Conservation (phyloP, 306 rosid genomes). For the Bauhinia variegata region DNA sequence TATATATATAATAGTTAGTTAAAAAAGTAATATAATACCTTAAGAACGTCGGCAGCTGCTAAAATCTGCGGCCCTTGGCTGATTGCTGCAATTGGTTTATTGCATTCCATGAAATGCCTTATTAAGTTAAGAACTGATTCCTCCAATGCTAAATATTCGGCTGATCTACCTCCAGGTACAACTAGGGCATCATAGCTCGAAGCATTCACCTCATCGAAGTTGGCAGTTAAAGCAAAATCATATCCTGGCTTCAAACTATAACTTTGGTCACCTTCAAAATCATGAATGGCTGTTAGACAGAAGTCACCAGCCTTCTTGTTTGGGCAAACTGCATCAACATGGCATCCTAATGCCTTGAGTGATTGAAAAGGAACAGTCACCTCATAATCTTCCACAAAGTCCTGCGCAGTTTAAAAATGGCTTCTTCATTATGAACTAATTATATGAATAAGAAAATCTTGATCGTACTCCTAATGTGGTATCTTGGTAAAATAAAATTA, state of each 20-base stretch:
- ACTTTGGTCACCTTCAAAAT: conserved; percentile 92
- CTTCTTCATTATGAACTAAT: conserved; percentile 7
- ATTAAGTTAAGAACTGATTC: conserved; percentile 41
- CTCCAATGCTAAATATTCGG: conserved; percentile 47
- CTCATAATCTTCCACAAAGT: conserved; percentile 92
- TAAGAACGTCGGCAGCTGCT: conserved; percentile 80
- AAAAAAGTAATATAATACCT: conserved; percentile 51
- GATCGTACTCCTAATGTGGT: too few species aligned
- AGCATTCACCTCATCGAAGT: conserved; percentile 55
- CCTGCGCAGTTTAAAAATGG: conserved; percentile 51
- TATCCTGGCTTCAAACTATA: conserved; percentile 84
- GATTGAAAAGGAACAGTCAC: conserved; percentile 80
- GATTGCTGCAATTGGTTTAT: conserved; percentile 55
- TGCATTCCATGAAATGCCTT: conserved; percentile 49
- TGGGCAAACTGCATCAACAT: conserved; percentile 85
- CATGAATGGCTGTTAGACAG: conserved; percentile 82
- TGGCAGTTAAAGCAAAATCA: conserved; percentile 62
- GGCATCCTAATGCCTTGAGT: conserved; percentile 86
- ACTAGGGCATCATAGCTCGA: conserved; percentile 69
- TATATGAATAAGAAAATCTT: too few species aligned
- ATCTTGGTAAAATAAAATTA: too few species aligned
- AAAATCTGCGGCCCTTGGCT: conserved; percentile 76
- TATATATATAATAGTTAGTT: not conserved
- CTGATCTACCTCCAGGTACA: conserved; percentile 55
- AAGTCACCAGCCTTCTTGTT: conserved; percentile 74